These are phyloP conservation scores for Orobanche coerulescens DNA, from an alignment of 257 asterid genomes.

Conservation along the genomic window DNA sequence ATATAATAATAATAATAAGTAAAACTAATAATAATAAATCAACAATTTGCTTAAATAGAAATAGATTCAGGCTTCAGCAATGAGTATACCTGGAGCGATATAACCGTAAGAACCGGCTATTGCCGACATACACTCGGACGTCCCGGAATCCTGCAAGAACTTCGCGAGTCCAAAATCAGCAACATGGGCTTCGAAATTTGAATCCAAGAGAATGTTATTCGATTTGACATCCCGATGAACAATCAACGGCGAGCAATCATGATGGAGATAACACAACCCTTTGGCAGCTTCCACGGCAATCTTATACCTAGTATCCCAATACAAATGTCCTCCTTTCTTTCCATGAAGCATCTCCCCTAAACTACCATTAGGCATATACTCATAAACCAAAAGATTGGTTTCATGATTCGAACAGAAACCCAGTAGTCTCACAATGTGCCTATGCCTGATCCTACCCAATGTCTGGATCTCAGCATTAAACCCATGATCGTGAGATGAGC, in stretches of 20 bases:
- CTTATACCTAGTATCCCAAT: conserved; percentile 74
- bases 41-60: neutral
- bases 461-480: conserved; percentile 88
- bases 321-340: conserved; percentile 77
- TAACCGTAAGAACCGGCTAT: conserved; percentile 88
- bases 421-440: conserved; percentile 64
- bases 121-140: conserved; percentile 86
- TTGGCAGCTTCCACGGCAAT: conserved; percentile 73
- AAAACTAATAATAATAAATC: too few species aligned
- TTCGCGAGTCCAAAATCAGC: conserved; percentile 92
- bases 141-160: conserved; percentile 73
- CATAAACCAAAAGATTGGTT: conserved; percentile 69
- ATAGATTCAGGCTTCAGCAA: neutral
- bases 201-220: conserved; percentile 64
- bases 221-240: conserved; percentile 81
- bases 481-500: conserved; percentile 79
- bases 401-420: conserved; percentile 81
- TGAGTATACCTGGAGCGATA: conserved; percentile 78
- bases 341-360: conserved; percentile 80
- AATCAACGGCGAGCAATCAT: conserved; percentile 76
- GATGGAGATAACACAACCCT: conserved; percentile 84
- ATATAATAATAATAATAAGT: too few species aligned
- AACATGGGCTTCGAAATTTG: conserved; percentile 66
- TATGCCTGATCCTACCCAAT: conserved; percentile 73
- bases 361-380: conserved; percentile 84